phyloP scores from a whole-genome alignment of 129 eudicot genomes.

The Logfia minima region DNA sequence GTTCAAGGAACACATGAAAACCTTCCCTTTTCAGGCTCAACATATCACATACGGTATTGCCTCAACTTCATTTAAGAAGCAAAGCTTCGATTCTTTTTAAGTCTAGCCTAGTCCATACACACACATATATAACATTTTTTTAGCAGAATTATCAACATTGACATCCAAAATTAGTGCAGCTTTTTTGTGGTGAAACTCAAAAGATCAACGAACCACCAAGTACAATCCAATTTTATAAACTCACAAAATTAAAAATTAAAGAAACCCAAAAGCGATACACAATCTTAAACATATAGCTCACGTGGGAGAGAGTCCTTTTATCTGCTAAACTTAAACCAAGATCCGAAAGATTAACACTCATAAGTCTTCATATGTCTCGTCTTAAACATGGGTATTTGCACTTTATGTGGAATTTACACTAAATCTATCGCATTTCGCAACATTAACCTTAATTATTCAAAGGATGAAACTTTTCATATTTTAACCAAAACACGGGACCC shows the following conservation, averaged over 20 bases:
- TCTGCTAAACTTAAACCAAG: constrained; percentile 9
- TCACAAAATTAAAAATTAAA: background rate
- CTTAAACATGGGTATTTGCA: background rate
- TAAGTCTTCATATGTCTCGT: background rate
- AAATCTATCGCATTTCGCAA: background rate
- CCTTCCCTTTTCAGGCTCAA: too few species aligned
- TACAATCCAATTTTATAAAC: background rate
- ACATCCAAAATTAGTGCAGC: too few species aligned
- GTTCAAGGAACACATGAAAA: too few species aligned
- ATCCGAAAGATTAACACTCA: background rate
- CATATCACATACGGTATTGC: too few species aligned
- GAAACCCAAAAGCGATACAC: background rate
- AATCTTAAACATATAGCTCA: background rate
- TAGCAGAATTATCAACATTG: too few species aligned
- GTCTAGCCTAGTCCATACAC: background rate
- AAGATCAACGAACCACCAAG: too few species aligned
- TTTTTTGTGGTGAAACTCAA: too few species aligned
- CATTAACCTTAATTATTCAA: background rate
- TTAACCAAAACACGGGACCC: constrained; percentile 4
- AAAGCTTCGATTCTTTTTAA: background rate
- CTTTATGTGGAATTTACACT: background rate
- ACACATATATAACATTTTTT: background rate
- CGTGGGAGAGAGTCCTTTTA: constrained; percentile 8
- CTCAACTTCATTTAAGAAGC: background rate
- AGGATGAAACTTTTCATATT: background rate